phyloP scores from a whole-genome alignment of 2,329 filamentous ascomycete genomes.

The Phaeoacremonium minimum region DNA sequence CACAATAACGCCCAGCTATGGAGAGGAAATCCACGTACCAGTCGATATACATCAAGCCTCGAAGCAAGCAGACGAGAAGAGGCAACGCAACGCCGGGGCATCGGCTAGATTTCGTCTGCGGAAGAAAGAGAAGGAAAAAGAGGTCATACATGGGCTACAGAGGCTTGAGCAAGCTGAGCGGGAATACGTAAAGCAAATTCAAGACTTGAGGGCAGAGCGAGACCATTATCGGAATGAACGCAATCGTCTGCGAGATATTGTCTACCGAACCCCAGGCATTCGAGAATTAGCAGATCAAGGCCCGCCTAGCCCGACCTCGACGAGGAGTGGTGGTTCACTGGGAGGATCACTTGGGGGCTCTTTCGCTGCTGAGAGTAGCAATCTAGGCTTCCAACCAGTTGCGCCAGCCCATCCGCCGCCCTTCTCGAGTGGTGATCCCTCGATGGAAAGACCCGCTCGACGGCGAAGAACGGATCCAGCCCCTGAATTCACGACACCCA shows the following conservation, averaged over 20 bases:
- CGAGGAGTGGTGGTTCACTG: constrained; percentile 4
- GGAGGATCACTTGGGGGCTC: constrained; percentile 9
- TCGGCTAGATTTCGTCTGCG: constrained; percentile 78
- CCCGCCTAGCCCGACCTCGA: constrained; percentile 44
- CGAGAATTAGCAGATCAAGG: constrained; percentile 46
- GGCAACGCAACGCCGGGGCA: constrained; percentile 78
- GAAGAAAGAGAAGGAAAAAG: constrained; percentile 77
- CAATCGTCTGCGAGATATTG: constrained; percentile 65
- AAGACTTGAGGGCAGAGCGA: constrained; percentile 54
- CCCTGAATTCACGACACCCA: constrained; percentile 32
- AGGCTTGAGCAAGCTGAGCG: constrained; percentile 65
- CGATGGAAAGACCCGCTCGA: constrained; percentile 39
- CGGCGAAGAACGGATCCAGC: constrained; percentile 44
- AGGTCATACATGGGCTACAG: constrained; percentile 65
- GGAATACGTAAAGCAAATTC: constrained; percentile 53
- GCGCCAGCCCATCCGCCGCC: constrained; percentile 22
- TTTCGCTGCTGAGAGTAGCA: constrained; percentile 7
- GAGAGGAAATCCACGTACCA: constrained; percentile 52
- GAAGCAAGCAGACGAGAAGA: constrained; percentile 78
- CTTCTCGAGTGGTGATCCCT: constrained; percentile 27
- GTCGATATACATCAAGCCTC: constrained; percentile 81
- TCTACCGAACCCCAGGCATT: constrained; percentile 55
- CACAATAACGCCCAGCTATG: constrained; percentile 28
- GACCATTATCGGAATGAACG: constrained; percentile 73
- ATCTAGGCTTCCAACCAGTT: background rate